Evolutionary conservation across 768 basidiomycete genomes (phyloP).

Genomic region (Boletus barrowsii): DNA sequence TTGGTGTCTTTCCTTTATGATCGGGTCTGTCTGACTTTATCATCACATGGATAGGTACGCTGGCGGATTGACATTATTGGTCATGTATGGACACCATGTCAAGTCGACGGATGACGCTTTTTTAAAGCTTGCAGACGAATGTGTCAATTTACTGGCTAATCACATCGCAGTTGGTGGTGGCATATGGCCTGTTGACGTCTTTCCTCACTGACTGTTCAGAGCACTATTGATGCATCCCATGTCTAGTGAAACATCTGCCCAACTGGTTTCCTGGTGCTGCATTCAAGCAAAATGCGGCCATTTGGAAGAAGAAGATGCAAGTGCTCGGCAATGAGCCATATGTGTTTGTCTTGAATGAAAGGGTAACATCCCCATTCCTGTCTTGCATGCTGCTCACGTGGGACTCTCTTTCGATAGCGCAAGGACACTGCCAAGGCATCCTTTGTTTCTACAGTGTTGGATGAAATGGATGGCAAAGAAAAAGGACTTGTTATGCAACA

Average conservation of each 20-base stretch:
- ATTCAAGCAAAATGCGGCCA: slow-evolving; percentile 59
- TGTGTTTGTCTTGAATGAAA: slow-evolving; percentile 51
- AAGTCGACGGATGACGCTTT: slow-evolving; percentile 39
- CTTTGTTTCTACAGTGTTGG: slow-evolving; percentile 52
- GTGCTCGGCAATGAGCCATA: slow-evolving; percentile 65
- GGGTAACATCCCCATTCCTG: slow-evolving; percentile 38
- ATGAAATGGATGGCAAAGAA: slow-evolving; percentile 18
- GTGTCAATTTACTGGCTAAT: slow-evolving; percentile 41
- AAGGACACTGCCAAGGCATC: slow-evolving; percentile 38
- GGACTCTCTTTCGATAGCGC: slow-evolving; percentile 30
- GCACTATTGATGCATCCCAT: background rate
- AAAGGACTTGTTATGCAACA: slow-evolving; percentile 28
- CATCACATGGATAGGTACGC: slow-evolving; percentile 38
- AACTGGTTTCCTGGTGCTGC: slow-evolving; percentile 65
- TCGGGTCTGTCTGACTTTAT: slow-evolving; percentile 11
- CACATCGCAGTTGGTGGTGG: slow-evolving; percentile 42
- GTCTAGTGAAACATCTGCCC: slow-evolving; percentile 52
- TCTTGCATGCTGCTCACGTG: background rate
- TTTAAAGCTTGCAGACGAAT: slow-evolving; percentile 42
- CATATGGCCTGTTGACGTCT: slow-evolving; percentile 41
- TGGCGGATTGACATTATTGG: slow-evolving; percentile 53
- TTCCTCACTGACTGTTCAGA: slow-evolving; percentile 18
- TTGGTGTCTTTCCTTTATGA: too few relatives aligned
- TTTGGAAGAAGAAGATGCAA: slow-evolving; percentile 63
- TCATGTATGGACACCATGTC: slow-evolving; percentile 61